Percentiles rank a stretch among this genome's conserved stretches.
phyloP scores from a whole-genome alignment of 106 monocot genomes.

The Phalaenopsis equestris region DNA sequence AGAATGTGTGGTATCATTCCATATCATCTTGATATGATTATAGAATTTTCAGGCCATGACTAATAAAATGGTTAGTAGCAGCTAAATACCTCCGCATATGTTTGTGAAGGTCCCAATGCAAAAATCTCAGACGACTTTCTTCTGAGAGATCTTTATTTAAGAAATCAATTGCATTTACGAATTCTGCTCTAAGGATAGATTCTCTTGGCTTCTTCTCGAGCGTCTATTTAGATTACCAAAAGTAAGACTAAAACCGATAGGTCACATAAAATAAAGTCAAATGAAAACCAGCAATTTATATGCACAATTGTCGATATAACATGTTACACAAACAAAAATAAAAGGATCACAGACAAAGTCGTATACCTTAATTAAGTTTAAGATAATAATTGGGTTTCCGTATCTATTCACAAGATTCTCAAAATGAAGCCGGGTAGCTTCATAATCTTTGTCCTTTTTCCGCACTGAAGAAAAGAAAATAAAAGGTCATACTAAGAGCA shows the following conservation, averaged over 20 bases:
- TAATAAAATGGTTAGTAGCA: neutral
- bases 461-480: constrained; percentile 53
- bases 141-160: constrained; percentile 57
- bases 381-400: constrained; percentile 73
- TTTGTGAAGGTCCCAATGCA: constrained; percentile 67
- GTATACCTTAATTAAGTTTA: constrained; percentile 80
- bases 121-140: constrained; percentile 46
- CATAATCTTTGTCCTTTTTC: constrained; percentile 60
- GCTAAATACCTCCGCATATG: constrained; percentile 55
- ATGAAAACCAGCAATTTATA: neutral
- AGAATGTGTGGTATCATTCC: neutral
- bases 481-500: constrained; percentile 4
- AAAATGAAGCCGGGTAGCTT: constrained; percentile 98
- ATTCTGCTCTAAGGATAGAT: constrained; percentile 71
- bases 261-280: neutral
- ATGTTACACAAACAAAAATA: neutral
- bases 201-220: constrained; percentile 77
- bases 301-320: neutral
- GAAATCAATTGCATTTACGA: constrained; percentile 63
- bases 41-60: neutral
- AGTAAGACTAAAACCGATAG: neutral
- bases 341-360: neutral
- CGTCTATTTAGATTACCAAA: constrained; percentile 25
- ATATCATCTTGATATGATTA: neutral
- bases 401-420: constrained; percentile 80